Percentiles rank a stretch among this genome's conserved stretches.
Conservation (phyloP, 2,329 filamentous ascomycete species). For the Annulohypoxylon truncatum region DNA sequence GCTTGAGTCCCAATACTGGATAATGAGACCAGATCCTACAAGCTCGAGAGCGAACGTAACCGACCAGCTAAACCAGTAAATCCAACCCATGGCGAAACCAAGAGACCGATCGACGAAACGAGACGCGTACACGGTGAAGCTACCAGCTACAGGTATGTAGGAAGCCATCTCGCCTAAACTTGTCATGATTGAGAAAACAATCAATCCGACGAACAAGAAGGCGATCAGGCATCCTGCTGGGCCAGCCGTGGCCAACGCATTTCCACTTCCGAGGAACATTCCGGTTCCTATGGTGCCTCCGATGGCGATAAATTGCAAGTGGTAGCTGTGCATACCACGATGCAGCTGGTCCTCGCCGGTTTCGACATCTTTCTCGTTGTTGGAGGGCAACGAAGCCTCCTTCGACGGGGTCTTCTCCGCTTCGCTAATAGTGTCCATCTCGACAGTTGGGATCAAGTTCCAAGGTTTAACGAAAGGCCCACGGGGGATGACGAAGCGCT, state of each 20-base stretch:
- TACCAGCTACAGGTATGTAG: constrained; percentile 79
- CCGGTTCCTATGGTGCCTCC: constrained; percentile 77
- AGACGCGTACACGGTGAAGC: constrained; percentile 80
- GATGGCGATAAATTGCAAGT: constrained; percentile 54
- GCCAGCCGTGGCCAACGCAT: constrained; percentile 70
- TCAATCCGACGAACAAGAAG: constrained; percentile 75
- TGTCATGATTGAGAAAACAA: constrained; percentile 82
- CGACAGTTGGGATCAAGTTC: constrained; percentile 12
- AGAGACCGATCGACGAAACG: constrained; percentile 77
- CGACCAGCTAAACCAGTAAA: constrained; percentile 83
- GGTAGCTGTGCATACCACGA: constrained; percentile 49
- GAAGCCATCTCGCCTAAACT: constrained; percentile 79
- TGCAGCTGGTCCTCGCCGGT: constrained; percentile 49
- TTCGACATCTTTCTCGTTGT: constrained; percentile 45
- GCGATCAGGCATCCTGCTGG: constrained; percentile 75
- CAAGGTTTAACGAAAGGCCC: constrained; percentile 5
- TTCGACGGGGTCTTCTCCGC: constrained; percentile 34
- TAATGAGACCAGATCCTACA: constrained; percentile 77
- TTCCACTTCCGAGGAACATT: constrained; percentile 76
- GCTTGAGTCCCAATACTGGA: constrained; percentile 76
- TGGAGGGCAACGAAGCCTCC: constrained; percentile 19
- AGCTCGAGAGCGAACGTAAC: constrained; percentile 80
- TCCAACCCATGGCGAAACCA: constrained; percentile 84
- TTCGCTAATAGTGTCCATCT: constrained; percentile 32
- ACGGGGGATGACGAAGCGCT: constrained; percentile 8